Percentiles rank a stretch among this genome's conserved stretches.
Evolutionary conservation across 2,329 filamentous ascomycete genomes (phyloP).

Genomic region (Cladosporium sp.): DNA sequence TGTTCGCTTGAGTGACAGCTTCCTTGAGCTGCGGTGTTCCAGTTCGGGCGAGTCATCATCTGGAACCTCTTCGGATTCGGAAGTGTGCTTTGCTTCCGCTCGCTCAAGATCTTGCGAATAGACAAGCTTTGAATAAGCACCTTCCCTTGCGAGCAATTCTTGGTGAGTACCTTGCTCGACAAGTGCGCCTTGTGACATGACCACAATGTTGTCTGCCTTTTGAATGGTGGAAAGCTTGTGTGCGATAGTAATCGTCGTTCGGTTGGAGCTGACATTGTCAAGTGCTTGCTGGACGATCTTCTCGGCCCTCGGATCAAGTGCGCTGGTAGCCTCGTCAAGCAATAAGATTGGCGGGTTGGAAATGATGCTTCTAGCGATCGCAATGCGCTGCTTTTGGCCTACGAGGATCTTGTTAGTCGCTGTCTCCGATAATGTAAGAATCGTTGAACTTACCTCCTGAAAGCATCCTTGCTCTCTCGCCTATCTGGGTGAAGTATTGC

Average conservation of each 20-base stretch:
- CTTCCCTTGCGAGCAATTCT: conserved; percentile 35
- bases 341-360: conserved; percentile 33
- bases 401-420: neutral
- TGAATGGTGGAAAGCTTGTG: conserved; percentile 43
- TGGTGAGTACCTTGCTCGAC: conserved; percentile 43
- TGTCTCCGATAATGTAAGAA: neutral
- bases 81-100: conserved; percentile 14
- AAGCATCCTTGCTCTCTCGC: conserved; percentile 31
- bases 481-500: conserved; percentile 32
- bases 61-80: conserved; percentile 25
- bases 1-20: conserved; percentile 4
- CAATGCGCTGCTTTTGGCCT: conserved; percentile 32
- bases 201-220: conserved; percentile 43
- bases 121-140: conserved; percentile 42
- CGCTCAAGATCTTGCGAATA: conserved; percentile 42
- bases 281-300: conserved; percentile 32
- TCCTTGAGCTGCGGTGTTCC: conserved; percentile 25
- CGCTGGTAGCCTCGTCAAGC: conserved; percentile 35
- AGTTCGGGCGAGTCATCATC: conserved; percentile 28
- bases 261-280: conserved; percentile 27
- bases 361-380: conserved; percentile 35
- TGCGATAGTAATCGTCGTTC: conserved; percentile 39
- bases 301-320: conserved; percentile 34
- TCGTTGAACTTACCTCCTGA: conserved; percentile 23
- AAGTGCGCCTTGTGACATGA: conserved; percentile 40